Evolutionary conservation across 148 eudicot species (phyloP), one percentile per base, ranked within the genome.

Genomic region (Vaccinium corymbosum): DNA sequence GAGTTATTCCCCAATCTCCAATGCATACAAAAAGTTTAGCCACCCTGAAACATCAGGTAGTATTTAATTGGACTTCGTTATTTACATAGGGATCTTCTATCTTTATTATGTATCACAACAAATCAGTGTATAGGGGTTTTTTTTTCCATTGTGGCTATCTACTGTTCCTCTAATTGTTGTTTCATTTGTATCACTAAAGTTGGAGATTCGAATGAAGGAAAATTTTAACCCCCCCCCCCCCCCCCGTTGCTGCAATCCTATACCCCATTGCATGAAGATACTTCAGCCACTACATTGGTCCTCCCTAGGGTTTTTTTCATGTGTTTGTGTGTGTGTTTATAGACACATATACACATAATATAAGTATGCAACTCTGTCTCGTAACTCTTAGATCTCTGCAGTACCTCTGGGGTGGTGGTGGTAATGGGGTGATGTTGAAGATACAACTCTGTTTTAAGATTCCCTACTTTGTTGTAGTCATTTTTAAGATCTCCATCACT

Each of bases 1-100:
- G 99, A 85, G 99, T 97, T 64, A 97, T 97, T 88, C 99, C 99
- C 75, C 99, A 97, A 84, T 97, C 99, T 88, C 99, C 99, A 62
- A 97, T 97, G 99, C 99, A 97, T 81, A 97, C 99, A 22, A 97
- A 94, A 90, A 97, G 99, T 87, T 89, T 97, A 87, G 99, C 99
- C 85, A 95, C 98, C 76, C 91, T 97, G 83, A 97, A 97, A 84
- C 99, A 97, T 82, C 99, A 94, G 95, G 99, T 96, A 94, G 49
- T 16, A 79, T 74, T 80, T 78, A 46, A 1, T 14, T 29, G 16
- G 52, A 29, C 57, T 11, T 27, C 1, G 20, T 12, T 50, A 52
- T 75, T 50, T 81, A 35, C 62, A 35, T 85, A 27, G 35, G 20
- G 49, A 48, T 80, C 55, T 49, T 85, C 61, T 76, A 7, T 42